Base-by-base conservation (phyloP, 2,329 filamentous ascomycete species). In the Cordyceps cicadae region DNA sequence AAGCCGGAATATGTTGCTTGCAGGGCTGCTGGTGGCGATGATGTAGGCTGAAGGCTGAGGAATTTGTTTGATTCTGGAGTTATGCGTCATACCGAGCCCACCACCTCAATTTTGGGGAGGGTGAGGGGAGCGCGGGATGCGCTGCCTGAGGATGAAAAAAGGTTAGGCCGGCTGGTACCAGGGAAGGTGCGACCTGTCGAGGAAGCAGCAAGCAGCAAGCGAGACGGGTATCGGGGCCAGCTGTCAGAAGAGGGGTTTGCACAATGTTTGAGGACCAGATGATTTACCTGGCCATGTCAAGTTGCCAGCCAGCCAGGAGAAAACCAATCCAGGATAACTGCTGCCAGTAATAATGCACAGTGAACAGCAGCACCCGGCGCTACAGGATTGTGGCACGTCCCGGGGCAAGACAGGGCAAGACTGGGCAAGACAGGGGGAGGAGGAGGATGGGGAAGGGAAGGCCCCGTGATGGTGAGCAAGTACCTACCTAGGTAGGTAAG, bases 11-110 rank as follows among this genome's bases (percentile, higher is more conserved):
- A 43, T 14, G 34, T 37, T 43, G 41, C 41, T 46, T 11, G n/a
- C 19, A 46, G 43, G 43, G 29, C 29, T 29, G 29, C 19, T 46
- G n/a, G n/a, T 46, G n/a, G 3, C 29, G 29, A 15, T n/a, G n/a
- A 54, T 41, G 52, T 15, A 24, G 24, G 24, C 24, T 24, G 24
- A 24, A 54, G 52, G 9, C 52, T 43, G 34, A 24, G n/a, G 9
- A 43, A 19, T 41, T 54, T 4, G 52, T 54, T 41, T 43, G 52
- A 26, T 41, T 54, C 37, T 24, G 19, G n/a, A 9, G 24, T 34
- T 57, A 57, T 57, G 54, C 54, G 54, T 57, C 54, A 56, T 56
- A 49, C 54, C 54, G 54, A 56, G 54, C 43, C 54, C 54, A 49
- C 54, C 54, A 56, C 19, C 43, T 46, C 17, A 2, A 8, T 45